Evolutionary conservation across 768 basidiomycete species (phyloP), one percentile per base, ranked within the genome.

Genomic region (Boletus speciosus): DNA sequence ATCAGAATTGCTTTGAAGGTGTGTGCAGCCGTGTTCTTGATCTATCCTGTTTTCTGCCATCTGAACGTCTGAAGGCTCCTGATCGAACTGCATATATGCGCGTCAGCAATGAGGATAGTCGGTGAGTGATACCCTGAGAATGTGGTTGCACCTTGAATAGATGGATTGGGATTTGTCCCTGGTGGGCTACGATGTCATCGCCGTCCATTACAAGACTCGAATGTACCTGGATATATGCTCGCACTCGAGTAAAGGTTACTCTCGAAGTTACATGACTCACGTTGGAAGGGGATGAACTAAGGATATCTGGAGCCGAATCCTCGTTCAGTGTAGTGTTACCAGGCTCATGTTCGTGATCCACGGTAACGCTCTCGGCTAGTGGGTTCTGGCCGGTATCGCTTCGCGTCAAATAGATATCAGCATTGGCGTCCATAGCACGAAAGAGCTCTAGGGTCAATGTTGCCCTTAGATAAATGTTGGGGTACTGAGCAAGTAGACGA

Each of bases 81-180:
- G 38, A 19, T 44, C 31, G 12, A 37, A 32, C 55, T 55, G 60
- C 29, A 59, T 67, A 60, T 60, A 66, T 68, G 66, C 66, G 54
- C 42, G 41, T 50, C 39, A 62, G 49, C 8, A 40, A 51, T 8
- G 47, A 48, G n/a, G 27, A 15, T 14, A 39, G 21, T 34, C 3
- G 12, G n/a, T 16, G n/a, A n/a, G 11, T 31, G n/a, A 42, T n/a
- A 7, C 23, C 15, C 5, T 16, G 11, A 31, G 16, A 27, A 25
- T 36, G 44, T 11, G 39, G 21, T 12, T 38, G 19, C 3, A 67
- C 63, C 54, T 54, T 41, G 29, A 32, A 32, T n/a, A 43, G n/a
- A 40, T 11, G 44, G 12, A 41, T 40, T 35, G 34, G 3, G 41
- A 2, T 7, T 32, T 45, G 53, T 40, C 9, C 51, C 34, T 34